A percentile compares a stretch with the other conserved stretches of the same genome.
Evolutionary conservation across 2,329 filamentous ascomycete species (phyloP).

Genomic region (Diaporthe batatas): DNA sequence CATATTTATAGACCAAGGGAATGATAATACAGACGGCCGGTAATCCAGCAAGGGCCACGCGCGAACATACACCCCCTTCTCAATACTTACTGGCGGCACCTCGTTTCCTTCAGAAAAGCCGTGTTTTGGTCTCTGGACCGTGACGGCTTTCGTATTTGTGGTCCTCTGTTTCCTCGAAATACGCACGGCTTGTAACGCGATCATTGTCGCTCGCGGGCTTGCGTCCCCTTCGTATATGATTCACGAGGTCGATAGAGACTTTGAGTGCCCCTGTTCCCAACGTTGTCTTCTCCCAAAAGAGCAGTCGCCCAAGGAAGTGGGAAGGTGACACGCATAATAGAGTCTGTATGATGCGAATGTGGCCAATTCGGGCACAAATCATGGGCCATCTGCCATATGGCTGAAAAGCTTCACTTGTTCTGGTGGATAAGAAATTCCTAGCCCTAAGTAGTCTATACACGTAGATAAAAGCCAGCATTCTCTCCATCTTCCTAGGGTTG

Average conservation of each 20-base stretch:
- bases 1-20: slow-evolving; percentile 28
- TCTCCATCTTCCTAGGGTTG: not conserved
- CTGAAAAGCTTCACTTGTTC: slow-evolving; percentile 55
- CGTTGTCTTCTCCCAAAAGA: slow-evolving; percentile 62
- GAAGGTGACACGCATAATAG: slow-evolving; percentile 85
- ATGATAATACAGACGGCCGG: slow-evolving; percentile 16
- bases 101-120: not conserved
- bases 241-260: slow-evolving; percentile 82
- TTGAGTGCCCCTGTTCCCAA: slow-evolving; percentile 77
- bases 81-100: not conserved
- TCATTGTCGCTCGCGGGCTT: not conserved
- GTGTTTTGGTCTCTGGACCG: not conserved
- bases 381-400: too few relatives aligned
- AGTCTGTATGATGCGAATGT: slow-evolving; percentile 81
- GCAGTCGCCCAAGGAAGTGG: slow-evolving; percentile 90
- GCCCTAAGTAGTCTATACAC: not conserved
- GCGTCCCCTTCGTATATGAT: slow-evolving; percentile 84
- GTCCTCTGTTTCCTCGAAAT: not conserved
- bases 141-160: not conserved
- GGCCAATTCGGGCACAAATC: slow-evolving; percentile 75
- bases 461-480: not conserved
- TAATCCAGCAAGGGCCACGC: not conserved
- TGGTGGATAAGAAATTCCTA: not conserved
- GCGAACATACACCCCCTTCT: not conserved
- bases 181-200: slow-evolving; percentile 5